Base-by-base conservation (phyloP, 2,329 filamentous ascomycete genomes). In the Fusarium sp. region DNA sequence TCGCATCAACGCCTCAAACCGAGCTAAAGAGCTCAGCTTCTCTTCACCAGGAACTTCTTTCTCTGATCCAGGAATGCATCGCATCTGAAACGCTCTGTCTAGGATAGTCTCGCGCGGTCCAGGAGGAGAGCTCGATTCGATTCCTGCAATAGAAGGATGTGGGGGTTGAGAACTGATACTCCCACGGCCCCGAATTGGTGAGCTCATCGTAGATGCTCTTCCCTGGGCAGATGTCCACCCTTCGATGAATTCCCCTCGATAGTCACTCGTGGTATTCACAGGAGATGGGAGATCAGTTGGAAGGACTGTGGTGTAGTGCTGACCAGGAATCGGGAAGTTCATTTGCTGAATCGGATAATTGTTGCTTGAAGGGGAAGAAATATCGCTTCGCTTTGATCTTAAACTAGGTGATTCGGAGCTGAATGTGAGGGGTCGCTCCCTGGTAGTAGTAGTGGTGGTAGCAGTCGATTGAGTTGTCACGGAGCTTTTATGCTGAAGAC, bases 1-100 rank as follows among this genome's bases (percentile, higher is more conserved):
- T 21, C 83, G 80, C 88, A 91, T 90, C 42, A 91, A 75, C 4
- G 88, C 88, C 52, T 90, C 88, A 53, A 90, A 91, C 21, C 87
- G 82, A 11, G 88, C 88, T 30, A 90, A 80, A 1, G 88, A 90
- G 67, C 84, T 90, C 17, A 90, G 78, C 59, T 89, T 88, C 67
- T 89, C 87, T 62, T 89, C 86, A 6, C 87, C 87, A 1, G 84
- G 82, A 3, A 82, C 68, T 48, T 84, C 80, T 9, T 78, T 77
- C 12, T 88, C 86, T 4, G 85, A 86, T 7, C 88, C 88, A 17
- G 88, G 88, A 32, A 90, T 89, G 57, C 81, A 87, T 10, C 85
- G 82, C 77, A 90, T 77, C 68, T 89, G 86, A 69, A 91, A 90
- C 0, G 88, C 88, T 38, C 88, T 79, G 73, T 91, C 88, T n/a